phyloP scores from a whole-genome alignment of 2,329 filamentous ascomycete species.

The Penicillium oxalicum region DNA sequence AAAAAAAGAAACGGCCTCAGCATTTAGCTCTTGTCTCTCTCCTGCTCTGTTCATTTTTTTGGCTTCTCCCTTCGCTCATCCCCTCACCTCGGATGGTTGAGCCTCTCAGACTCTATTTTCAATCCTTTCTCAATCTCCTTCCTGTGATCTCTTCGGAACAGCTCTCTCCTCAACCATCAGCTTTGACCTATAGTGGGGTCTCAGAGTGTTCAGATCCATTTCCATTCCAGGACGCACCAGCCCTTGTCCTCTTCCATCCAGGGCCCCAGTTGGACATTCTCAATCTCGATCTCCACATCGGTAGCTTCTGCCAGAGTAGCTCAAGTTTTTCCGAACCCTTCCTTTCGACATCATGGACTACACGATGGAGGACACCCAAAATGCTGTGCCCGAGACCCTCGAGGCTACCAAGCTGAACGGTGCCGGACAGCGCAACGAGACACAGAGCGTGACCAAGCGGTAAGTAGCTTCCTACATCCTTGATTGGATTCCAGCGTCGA shows the following conservation, averaged over 20 bases:
- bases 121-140: not conserved
- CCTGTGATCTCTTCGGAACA: conserved; percentile 2
- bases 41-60: not conserved
- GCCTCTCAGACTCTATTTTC: not conserved
- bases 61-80: not conserved
- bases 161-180: conserved; percentile 6
- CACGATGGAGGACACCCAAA: conserved; percentile 59
- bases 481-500: not conserved
- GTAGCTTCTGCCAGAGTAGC: conserved; percentile 8
- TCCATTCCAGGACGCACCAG: conserved; percentile 29
- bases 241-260: conserved; percentile 13
- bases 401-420: conserved; percentile 57
- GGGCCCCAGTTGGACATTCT: too few species aligned
- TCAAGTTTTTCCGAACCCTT: not conserved
- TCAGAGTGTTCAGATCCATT: conserved; percentile 25
- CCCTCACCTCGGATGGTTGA: not conserved
- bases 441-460: conserved; percentile 73
- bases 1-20: not conserved
- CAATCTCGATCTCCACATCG: not conserved
- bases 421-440: conserved; percentile 55
- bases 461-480: conserved; percentile 34
- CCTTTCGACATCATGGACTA: conserved; percentile 44
- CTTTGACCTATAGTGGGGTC: conserved; percentile 17
- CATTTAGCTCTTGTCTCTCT: conserved; percentile 1
- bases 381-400: conserved; percentile 57